phyloP scores from a whole-genome alignment of 2,329 filamentous ascomycete species.

The Penicillium polonicum region DNA sequence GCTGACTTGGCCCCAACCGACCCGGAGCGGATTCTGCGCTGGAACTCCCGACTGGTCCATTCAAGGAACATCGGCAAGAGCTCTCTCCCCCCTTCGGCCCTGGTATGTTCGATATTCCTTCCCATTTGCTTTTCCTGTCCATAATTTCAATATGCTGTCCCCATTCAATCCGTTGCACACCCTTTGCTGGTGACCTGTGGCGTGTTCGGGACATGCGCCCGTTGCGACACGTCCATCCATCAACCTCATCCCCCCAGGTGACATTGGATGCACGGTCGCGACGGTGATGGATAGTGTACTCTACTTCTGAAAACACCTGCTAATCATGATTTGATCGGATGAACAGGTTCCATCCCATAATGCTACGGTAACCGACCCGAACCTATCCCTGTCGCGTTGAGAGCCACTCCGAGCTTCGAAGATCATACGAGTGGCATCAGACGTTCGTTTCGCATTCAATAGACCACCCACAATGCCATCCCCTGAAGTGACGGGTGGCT shows the following conservation, averaged over 20 bases:
- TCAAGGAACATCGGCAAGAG: constrained; percentile 7
- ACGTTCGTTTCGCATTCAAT: constrained; percentile 10
- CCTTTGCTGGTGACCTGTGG: background rate
- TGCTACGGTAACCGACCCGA: constrained; percentile 30
- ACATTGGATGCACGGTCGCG: constrained; percentile 15
- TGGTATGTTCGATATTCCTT: constrained; percentile 19
- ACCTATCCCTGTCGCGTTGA: constrained; percentile 27
- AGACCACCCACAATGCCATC: constrained; percentile 35
- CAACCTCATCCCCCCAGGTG: constrained; percentile 4
- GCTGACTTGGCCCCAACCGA: constrained; percentile 8
- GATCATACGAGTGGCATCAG: constrained; percentile 23
- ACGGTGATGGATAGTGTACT: background rate
- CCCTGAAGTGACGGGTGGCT: constrained; percentile 30
- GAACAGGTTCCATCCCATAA: constrained; percentile 27
- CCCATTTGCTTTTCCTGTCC: constrained; percentile 3
- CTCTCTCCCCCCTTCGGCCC: constrained; percentile 18
- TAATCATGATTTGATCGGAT: constrained; percentile 7
- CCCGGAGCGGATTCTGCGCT: constrained; percentile 13
- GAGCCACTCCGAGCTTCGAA: constrained; percentile 22
- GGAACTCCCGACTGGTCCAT: constrained; percentile 9
- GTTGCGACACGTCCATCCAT: constrained; percentile 23
- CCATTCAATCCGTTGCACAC: constrained; percentile 4
- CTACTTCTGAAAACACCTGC: background rate
- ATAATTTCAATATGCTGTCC: constrained; percentile 1
- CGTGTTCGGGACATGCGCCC: constrained; percentile 11